Evolutionary conservation across 352 stramenopile species (phyloP).

Genomic region (Phytophthora citrophthora): DNA sequence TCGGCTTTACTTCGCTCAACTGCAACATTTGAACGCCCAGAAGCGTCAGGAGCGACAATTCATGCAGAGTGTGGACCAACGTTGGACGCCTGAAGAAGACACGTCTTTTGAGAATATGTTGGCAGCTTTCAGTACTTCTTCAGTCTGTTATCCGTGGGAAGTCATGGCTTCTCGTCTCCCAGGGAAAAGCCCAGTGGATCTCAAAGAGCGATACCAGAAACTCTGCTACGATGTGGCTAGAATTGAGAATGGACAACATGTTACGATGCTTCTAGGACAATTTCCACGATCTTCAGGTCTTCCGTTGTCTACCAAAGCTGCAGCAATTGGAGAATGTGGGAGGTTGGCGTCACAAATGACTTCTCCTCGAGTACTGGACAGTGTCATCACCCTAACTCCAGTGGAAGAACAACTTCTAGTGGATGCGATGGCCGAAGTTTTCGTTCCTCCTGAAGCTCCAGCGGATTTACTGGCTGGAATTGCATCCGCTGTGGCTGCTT

Average conservation of each 20-base stretch:
- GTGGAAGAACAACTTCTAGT: slow-evolving; percentile 60
- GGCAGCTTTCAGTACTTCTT: slow-evolving; percentile 39
- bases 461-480: slow-evolving; percentile 56
- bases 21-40: slow-evolving; percentile 50
- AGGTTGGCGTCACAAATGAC: slow-evolving; percentile 24
- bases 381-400: slow-evolving; percentile 58
- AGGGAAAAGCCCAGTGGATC: slow-evolving; percentile 55
- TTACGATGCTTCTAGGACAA: slow-evolving; percentile 61
- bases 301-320: slow-evolving; percentile 14
- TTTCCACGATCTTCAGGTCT: slow-evolving; percentile 26
- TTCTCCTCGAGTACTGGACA: slow-evolving; percentile 45
- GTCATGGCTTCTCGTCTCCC: slow-evolving; percentile 58
- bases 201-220: slow-evolving; percentile 76
- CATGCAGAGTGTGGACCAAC: slow-evolving; percentile 62
- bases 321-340: slow-evolving; percentile 16
- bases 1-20: slow-evolving; percentile 55
- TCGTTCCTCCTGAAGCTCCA: slow-evolving; percentile 50
- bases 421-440: slow-evolving; percentile 54
- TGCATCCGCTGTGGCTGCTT: slow-evolving; percentile 60
- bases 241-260: slow-evolving; percentile 70
- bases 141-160: slow-evolving; percentile 66
- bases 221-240: slow-evolving; percentile 78
- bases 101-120: slow-evolving; percentile 70
- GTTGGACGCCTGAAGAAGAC: slow-evolving; percentile 74
- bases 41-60: slow-evolving; percentile 52